Base-by-base conservation (phyloP, 495 filamentous ascomycete genomes). In the Penicillium daleae region DNA sequence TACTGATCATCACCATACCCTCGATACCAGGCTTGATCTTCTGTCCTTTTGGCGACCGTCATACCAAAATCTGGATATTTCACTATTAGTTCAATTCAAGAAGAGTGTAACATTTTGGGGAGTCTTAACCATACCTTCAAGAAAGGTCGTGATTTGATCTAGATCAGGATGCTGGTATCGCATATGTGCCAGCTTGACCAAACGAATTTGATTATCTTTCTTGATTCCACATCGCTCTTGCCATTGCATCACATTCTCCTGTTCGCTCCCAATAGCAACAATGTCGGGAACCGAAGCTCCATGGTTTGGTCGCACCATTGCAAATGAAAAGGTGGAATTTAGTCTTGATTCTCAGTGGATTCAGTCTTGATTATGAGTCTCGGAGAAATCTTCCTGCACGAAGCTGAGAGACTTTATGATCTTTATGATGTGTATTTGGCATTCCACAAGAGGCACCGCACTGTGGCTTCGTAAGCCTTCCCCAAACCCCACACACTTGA, bases 1-100 rank as follows among this genome's bases (percentile, higher is more conserved):
- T 84, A 88, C 17, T 83, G 86, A 55, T 88, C 85, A n/a, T 71
- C 72, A 9, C 86, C 85, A 66, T 86, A 87, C 7, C 86, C 86
- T 31, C 85, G 77, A 71, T 78, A 87, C 76, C 82, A 88, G 12
- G 85, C 80, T 56, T 79, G 80, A 53, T 80, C 72, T 27, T 80
- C 77, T 2, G 79, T 67, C 49, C 71, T 69, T 42, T 78, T 77
- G 4, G 71, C 70, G 37, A 82, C 74, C 13, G 66, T 67, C 68
- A 89, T 83, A 59, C 86, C 86, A 70, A 89, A 89, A 71, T 87
- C 85, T 73, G 19, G 13, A 6, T 29, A 13, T 21, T 46, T 15
- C 22, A 10, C 6, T 32, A 7, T 42, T 15, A 44, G 17, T 6
- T 49, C 1, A 48, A 4, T 46, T 4, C 1, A 10, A 22, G 8